Evolutionary conservation across 2,329 filamentous ascomycete species (phyloP), one percentile per base, ranked within the genome.

Genomic region (Chalaropsis thielavioides): DNA sequence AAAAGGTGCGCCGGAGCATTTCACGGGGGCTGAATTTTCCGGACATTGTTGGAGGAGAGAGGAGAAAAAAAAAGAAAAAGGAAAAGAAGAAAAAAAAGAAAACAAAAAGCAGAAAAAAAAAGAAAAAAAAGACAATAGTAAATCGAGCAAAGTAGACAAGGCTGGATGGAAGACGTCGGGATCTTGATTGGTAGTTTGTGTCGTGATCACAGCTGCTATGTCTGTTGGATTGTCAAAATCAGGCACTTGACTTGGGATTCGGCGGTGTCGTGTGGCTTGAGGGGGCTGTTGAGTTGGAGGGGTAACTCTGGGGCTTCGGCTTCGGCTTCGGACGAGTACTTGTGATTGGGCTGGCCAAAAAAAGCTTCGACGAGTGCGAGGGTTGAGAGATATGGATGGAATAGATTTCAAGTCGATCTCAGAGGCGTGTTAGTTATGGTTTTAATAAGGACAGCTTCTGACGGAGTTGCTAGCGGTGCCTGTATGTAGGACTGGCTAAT

Each of bases 1-100:
- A 64, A 31, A 62, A 66, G 31, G 65, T 66, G 24, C 65, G 62
- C 27, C 61, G 63, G 17, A 62, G 44, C 51, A 62, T 61, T 44
- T 66, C 65, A 40, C 62, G 61, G 24, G 62, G 65, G 38, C 46
- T 66, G 22, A 62, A 64, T 46, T 66, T 66, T 35, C 62, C 56
- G 35, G 65, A 56, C 62, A 64, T 66, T 54, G 19, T 44, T 49
- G 19, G n/a, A 19, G 19, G 17, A 11, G 41, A 17, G 19, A 31
- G 49, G 31, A 58, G 8, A 8, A 38, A 38, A 38, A 38, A 8
- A 8, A 38, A 24, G 7, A 35, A 35, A 35, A 35, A 3, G 7
- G n/a, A n/a, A n/a, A n/a, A n/a, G n/a, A 43, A 11, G 15, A 38
- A 8, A 38, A 38, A 38, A 38, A 38, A 8, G 8, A 38, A 4